These are phyloP conservation scores for Ogataea dorogensis DNA, from an alignment of 805 yeast genomes.

Conservation along the genomic window DNA sequence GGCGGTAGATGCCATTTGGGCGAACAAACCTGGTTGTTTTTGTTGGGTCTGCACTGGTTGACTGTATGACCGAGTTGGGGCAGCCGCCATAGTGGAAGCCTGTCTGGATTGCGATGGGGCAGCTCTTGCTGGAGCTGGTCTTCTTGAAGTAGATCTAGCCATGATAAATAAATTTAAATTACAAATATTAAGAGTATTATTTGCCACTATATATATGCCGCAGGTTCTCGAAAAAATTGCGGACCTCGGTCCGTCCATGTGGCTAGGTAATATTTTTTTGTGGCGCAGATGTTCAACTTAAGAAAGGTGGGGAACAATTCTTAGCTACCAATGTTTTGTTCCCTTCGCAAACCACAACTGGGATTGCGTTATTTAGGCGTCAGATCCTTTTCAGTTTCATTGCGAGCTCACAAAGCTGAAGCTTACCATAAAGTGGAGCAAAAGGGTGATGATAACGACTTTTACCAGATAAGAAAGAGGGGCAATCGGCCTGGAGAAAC, in stretches of 20 bases:
- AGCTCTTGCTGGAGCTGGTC: constrained; percentile 42
- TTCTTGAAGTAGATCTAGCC: constrained; percentile 39
- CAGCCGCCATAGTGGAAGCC: constrained; percentile 74
- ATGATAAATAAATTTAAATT: constrained; percentile 18
- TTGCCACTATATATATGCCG: constrained; percentile 13
- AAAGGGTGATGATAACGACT: constrained; percentile 31
- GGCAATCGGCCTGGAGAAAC: constrained; percentile 29
- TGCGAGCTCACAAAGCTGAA: neutral
- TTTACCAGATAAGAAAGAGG: constrained; percentile 31
- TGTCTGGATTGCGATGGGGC: constrained; percentile 53
- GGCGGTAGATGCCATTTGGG: constrained; percentile 98
- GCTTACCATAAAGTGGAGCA: constrained; percentile 22
- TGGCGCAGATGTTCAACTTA: neutral
- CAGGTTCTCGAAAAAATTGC: constrained; percentile 6
- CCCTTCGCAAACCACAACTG: constrained; percentile 3
- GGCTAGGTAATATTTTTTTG: neutral
- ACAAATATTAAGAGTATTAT: constrained; percentile 6
- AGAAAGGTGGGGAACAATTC: constrained; percentile 9
- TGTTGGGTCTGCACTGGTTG: constrained; percentile 54
- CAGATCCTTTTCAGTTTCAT: constrained; percentile 1
- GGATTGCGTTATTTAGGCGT: neutral
- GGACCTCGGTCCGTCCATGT: neutral
- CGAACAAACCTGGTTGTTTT: constrained; percentile 80
- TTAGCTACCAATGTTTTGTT: constrained; percentile 9
- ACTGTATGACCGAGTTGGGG: constrained; percentile 37